phyloP scores from a whole-genome alignment of 2,329 filamentous ascomycete species.

The Alternaria rosae region DNA sequence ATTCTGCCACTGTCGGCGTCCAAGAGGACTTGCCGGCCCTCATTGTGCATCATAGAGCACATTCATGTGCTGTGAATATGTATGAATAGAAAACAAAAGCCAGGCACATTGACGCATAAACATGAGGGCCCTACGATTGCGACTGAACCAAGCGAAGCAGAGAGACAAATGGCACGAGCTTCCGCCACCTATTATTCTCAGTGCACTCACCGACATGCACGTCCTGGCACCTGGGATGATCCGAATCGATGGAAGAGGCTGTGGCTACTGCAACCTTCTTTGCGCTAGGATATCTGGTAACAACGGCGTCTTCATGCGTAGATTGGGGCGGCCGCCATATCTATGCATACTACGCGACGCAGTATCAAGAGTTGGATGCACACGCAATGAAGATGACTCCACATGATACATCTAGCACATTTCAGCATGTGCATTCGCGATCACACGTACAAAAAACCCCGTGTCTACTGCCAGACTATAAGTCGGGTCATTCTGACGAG shows the following conservation, averaged over 20 bases:
- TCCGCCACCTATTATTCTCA: conserved; percentile 28
- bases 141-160: conserved; percentile 18
- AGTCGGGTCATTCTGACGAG: neutral
- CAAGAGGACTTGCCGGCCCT: conserved; percentile 53
- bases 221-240: conserved; percentile 25
- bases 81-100: neutral
- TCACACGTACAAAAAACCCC: neutral
- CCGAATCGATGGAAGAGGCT: conserved; percentile 15
- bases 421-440: neutral
- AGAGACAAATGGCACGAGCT: conserved; percentile 20
- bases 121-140: neutral
- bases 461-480: neutral
- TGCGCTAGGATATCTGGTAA: conserved; percentile 21
- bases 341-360: neutral
- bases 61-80: neutral
- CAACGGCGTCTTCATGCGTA: conserved; percentile 30
- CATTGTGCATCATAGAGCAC: conserved; percentile 3
- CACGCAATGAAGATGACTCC: neutral
- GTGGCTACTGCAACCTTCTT: conserved; percentile 20
- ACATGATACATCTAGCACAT: neutral
- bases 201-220: conserved; percentile 25
- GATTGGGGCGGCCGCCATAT: conserved; percentile 20
- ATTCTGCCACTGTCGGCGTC: conserved; percentile 52
- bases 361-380: neutral
- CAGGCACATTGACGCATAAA: neutral